These are phyloP conservation scores for Rhizopogon salebrosus DNA, from an alignment of 768 basidiomycete species.

Conservation along the genomic window DNA sequence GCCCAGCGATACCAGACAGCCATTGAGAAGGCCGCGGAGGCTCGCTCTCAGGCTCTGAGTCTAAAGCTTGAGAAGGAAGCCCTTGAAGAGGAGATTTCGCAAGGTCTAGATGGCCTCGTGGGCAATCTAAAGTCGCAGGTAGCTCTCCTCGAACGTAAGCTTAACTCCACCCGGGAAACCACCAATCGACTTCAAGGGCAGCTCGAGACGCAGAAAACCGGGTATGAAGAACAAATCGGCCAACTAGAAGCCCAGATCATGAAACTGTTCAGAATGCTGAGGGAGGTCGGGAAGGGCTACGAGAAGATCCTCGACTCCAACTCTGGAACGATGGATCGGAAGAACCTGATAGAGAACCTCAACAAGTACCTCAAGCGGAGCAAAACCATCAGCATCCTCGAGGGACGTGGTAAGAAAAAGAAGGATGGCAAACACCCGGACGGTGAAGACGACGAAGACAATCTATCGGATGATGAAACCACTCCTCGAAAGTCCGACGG, in stretches of 20 bases:
- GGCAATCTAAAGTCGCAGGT: conserved; percentile 75
- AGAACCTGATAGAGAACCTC: conserved; percentile 71
- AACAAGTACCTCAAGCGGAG: conserved; percentile 79
- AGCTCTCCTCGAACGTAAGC: conserved; percentile 67
- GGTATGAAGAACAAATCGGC: conserved; percentile 80
- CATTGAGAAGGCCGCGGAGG: conserved; percentile 70
- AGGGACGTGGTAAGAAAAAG: conserved; percentile 50
- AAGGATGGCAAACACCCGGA: conserved; percentile 18
- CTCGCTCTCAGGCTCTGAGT: conserved; percentile 56
- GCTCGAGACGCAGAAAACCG: conserved; percentile 67
- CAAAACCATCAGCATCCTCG: conserved; percentile 81
- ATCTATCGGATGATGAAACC: conserved; percentile 36
- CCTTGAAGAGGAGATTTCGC: conserved; percentile 76
- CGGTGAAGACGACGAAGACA: conserved; percentile 26
- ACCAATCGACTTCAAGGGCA: conserved; percentile 72
- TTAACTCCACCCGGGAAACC: conserved; percentile 73
- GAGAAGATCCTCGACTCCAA: conserved; percentile 67
- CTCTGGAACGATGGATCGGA: conserved; percentile 65
- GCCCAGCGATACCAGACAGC: conserved; percentile 77
- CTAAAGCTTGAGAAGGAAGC: conserved; percentile 78
- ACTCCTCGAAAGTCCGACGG: conserved; percentile 54
- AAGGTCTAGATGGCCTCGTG: conserved; percentile 79
- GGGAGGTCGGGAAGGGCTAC: conserved; percentile 73
- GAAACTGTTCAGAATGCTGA: conserved; percentile 92
- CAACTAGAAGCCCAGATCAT: conserved; percentile 90